phyloP scores from a whole-genome alignment of 2,329 filamentous ascomycete species.

The Penicillium hesseltinei region DNA sequence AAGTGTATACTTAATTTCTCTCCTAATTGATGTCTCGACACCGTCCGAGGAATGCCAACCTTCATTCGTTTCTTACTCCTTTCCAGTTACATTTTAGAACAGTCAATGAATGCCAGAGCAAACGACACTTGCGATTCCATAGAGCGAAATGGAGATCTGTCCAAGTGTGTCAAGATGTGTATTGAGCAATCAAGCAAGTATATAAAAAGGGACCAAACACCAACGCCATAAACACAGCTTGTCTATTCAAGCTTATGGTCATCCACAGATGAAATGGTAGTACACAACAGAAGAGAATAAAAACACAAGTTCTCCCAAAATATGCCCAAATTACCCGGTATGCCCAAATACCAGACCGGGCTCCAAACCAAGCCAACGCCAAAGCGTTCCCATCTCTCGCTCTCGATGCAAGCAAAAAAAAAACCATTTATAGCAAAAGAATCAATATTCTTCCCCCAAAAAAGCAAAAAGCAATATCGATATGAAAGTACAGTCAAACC shows the following conservation, averaged over 20 bases:
- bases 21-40: background rate
- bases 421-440: background rate
- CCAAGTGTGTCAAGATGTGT: background rate
- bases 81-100: background rate
- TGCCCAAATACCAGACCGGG: background rate
- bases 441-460: background rate
- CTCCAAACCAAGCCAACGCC: background rate
- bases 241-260: background rate
- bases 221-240: conserved; percentile 1
- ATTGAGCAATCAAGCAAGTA: background rate
- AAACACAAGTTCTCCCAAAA: background rate
- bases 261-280: background rate
- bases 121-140: background rate
- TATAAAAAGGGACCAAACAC: background rate
- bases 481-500: background rate
- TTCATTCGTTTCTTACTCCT: background rate
- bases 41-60: background rate
- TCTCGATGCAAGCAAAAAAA: background rate
- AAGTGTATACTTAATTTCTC: background rate
- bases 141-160: background rate
- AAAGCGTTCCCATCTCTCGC: background rate
- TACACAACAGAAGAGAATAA: background rate
- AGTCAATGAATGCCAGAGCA: background rate
- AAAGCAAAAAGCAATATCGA: background rate
- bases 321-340: background rate